A percentile compares a stretch with the other conserved stretches of the same genome.
Evolutionary conservation across 2,329 filamentous ascomycete species (phyloP).

Genomic region (Herpotrichia juniperi): DNA sequence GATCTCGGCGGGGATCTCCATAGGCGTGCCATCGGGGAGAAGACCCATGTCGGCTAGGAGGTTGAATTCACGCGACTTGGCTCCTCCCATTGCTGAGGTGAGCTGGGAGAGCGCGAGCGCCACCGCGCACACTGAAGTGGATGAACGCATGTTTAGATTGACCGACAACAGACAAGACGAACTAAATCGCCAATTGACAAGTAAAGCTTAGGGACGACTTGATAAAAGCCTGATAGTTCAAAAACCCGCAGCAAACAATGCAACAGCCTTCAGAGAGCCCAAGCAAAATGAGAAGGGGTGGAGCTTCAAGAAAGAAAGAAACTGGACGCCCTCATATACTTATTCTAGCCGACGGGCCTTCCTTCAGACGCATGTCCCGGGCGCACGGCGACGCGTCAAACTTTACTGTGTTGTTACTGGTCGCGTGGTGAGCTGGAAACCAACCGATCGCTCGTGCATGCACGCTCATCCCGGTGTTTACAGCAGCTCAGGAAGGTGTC

Average conservation of each 20-base stretch:
- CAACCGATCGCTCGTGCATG: no score
- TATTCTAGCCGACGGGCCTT: no score
- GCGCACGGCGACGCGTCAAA: neutral
- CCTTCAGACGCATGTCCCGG: no score
- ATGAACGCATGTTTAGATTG: slow-evolving; percentile 29
- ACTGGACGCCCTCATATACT: neutral
- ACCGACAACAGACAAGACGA: neutral
- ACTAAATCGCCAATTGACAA: slow-evolving; percentile 1
- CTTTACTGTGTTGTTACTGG: neutral
- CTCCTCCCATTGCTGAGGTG: slow-evolving; percentile 26
- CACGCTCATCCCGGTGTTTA: neutral
- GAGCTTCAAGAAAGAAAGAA: neutral
- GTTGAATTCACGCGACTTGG: slow-evolving; percentile 25
- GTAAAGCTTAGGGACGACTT: neutral
- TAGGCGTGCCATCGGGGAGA: slow-evolving; percentile 37
- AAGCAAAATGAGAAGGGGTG: neutral
- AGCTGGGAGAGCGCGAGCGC: slow-evolving; percentile 31
- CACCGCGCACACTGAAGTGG: slow-evolving; percentile 26
- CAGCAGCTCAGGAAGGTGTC: neutral
- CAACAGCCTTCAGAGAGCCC: neutral
- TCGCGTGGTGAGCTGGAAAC: no score
- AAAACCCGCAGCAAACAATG: neutral
- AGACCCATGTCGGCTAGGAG: slow-evolving; percentile 41
- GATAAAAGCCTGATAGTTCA: neutral
- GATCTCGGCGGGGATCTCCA: slow-evolving; percentile 18